Evolutionary conservation across 768 basidiomycete species (phyloP).

Genomic region (Dioszegia crocea): DNA sequence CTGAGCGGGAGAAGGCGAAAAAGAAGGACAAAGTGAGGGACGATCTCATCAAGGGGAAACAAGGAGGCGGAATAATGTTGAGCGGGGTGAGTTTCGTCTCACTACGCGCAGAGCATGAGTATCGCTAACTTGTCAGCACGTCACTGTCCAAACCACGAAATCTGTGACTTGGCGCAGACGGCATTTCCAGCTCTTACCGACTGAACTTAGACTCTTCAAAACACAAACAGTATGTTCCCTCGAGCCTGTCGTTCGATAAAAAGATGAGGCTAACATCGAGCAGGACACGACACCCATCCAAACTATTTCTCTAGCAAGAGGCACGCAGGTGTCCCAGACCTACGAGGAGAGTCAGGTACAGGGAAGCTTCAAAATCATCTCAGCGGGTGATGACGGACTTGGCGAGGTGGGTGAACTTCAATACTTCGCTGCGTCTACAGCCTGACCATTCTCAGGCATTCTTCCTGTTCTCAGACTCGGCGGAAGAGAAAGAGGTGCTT

Average conservation of each 20-base stretch:
- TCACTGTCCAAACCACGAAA: conserved; percentile 38
- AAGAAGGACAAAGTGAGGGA: conserved; percentile 15
- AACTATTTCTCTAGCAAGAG: conserved; percentile 20
- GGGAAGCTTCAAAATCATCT: conserved; percentile 38
- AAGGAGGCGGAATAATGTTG: conserved; percentile 33
- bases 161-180: conserved; percentile 37
- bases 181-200: conserved; percentile 28
- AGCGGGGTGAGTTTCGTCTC: conserved; percentile 28
- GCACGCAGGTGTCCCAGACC: conserved; percentile 15
- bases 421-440: too few species aligned
- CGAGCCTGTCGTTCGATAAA: not conserved
- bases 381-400: conserved; percentile 16
- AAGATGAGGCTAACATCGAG: not conserved
- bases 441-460: conserved; percentile 20
- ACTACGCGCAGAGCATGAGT: not conserved
- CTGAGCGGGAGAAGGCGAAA: conserved; percentile 11
- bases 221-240: conserved; percentile 25
- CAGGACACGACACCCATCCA: conserved; percentile 37
- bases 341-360: conserved; percentile 45
- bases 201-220: conserved; percentile 35
- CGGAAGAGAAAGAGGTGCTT: conserved; percentile 37
- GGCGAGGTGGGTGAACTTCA: conserved; percentile 25
- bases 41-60: conserved; percentile 18
- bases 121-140: conserved; percentile 20
- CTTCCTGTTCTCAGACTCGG: conserved; percentile 41